These are phyloP conservation scores for Colletotrichum sp. DNA, from an alignment of 2,329 filamentous ascomycete genomes.

Conservation along the genomic window DNA sequence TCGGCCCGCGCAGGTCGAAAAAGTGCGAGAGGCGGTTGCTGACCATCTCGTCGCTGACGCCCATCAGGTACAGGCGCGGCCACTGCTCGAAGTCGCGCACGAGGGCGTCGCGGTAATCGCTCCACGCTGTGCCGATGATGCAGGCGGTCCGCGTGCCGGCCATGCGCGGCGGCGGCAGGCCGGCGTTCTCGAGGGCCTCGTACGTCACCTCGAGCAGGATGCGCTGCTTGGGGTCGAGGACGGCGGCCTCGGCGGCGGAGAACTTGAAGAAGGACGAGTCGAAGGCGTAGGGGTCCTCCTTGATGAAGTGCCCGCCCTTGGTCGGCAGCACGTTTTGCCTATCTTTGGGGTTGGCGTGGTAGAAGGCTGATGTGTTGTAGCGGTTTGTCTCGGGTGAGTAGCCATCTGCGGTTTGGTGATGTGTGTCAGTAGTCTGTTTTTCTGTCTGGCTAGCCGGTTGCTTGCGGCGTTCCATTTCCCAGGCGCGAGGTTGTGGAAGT, in stretches of 20 bases:
- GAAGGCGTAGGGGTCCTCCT: constrained; percentile 31
- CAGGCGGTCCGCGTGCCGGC: neutral
- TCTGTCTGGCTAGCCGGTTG: neutral
- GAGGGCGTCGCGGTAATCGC: constrained; percentile 31
- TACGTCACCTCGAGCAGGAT: constrained; percentile 25
- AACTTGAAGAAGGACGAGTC: constrained; percentile 46
- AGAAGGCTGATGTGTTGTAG: neutral
- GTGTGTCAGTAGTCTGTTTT: neutral
- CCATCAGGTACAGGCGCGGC: constrained; percentile 45
- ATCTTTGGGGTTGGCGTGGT: neutral
- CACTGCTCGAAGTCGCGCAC: constrained; percentile 29
- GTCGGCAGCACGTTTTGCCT: neutral
- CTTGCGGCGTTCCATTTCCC: neutral
- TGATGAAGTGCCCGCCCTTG: constrained; percentile 29
- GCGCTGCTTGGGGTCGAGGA: constrained; percentile 30
- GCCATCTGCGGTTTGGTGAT: neutral
- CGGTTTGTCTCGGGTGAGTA: neutral
- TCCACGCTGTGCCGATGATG: neutral
- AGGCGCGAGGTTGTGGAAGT: neutral
- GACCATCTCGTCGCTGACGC: constrained; percentile 35
- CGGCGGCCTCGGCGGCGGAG: constrained; percentile 39
- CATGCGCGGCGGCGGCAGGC: constrained; percentile 1
- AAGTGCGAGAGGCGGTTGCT: constrained; percentile 52
- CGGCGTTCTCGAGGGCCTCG: constrained; percentile 25
- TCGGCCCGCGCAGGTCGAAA: constrained; percentile 50